Evolutionary conservation across 352 stramenopile genomes (phyloP), one percentile per base, ranked within the genome.

Genomic region (Globisporangium alternatum): DNA sequence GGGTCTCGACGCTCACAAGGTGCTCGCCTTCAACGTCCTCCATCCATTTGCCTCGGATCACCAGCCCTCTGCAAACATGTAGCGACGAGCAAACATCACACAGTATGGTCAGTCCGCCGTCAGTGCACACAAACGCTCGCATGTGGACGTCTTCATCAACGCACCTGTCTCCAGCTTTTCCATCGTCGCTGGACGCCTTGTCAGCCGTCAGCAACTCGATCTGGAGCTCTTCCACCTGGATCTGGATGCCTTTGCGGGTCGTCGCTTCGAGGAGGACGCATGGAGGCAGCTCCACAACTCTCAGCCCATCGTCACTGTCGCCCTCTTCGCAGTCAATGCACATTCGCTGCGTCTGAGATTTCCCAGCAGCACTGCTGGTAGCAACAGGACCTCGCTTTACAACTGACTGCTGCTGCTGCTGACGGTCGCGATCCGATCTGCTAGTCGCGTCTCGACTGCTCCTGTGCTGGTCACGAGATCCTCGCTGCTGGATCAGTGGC

Each of bases 241-340:
- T 71, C 30, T 86, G 73, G 0, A 90, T 75, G 5, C 79, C 82
- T 62, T 85, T 77, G 5, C 78, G 70, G 2, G 84, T 91, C 8
- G 74, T 89, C 3, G 84, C 84, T 51, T 93, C 82, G 9, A 93
- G 60, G 0, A 93, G 64, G 13, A 84, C 62, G 43, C 76, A 88
- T 2, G 76, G 53, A 2, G 64, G 43, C 1, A 76, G 65, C 8
- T 80, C 71, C 0, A 74, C 54, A 21, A 80, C 52, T 31, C 75
- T 66, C 30, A 70, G 58, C 21, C 68, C 55, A 22, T 63, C 60
- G 6, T 65, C 52, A n/a, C 66, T 41, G 1, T 41, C 35, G 19
- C 65, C 56, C 21, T 66, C 64, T n/a, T 71, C 48, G 5, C 68
- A 47, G 0, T 54, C n/a, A 1, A 45, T n/a, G 19, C 53, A 28